Base-by-base conservation (phyloP, 306 rosid species). In the Prunus campanulata region DNA sequence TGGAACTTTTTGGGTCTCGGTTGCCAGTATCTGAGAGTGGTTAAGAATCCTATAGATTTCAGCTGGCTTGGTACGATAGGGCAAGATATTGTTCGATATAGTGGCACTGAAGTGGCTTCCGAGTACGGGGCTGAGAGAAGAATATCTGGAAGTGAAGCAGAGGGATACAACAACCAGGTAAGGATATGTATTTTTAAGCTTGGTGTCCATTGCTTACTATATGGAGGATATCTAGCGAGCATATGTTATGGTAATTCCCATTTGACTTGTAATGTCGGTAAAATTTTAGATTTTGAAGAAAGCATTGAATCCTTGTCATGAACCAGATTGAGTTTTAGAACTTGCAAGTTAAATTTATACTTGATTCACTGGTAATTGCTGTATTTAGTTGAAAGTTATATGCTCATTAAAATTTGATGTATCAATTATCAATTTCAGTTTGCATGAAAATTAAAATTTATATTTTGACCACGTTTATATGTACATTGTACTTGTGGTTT, bases 151-250 rank as follows among this genome's bases (percentile, higher is more conserved):
- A 9, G 69, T 29, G 83, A 70, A 67, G 81, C 74, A 22, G 81
- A 62, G 25, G 75, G 55, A 50, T 49, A 20, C 76, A 54, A 27
- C 35, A 66, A 76, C 55, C 59, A 76, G 50, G 84, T 52, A 72
- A 72, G 84, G 66, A 47, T 39, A 68, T 49, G 59, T 22, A 74
- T 84, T 49, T 62, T 83, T 70, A 83, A 83, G 76, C 90, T 88
- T 20, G 89, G 91, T n/a, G 63, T 79, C 22, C 93, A 92, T 67
- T 92, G 92, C 85, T 78, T 87, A 75, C 60, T 71, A 2, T 90
- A 87, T 83, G 97, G 97, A 66, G 89, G 89, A 71, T 83, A 83
- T 70, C 82, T 88, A 71, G 87, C 85, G 50, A 72, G 74, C 66
- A 81, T 87, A 71, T 90, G 92, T 80, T 88, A 84, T 63, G 92